These are phyloP conservation scores for Cordyceps militaris DNA, from an alignment of 2,329 filamentous ascomycete genomes.

Conservation along the genomic window DNA sequence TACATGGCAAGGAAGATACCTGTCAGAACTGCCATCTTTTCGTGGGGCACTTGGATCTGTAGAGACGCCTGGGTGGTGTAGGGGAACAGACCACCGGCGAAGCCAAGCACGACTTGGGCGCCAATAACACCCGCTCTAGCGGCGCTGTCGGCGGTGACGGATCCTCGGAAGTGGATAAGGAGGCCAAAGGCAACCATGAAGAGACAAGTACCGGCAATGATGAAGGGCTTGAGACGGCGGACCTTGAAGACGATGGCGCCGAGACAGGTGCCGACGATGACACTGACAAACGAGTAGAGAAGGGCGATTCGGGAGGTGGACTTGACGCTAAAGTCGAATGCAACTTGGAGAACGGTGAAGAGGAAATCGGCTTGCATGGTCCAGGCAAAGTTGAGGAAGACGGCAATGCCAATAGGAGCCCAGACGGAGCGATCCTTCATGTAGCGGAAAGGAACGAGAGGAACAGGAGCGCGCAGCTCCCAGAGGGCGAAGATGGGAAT, in stretches of 20 bases:
- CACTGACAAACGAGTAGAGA: constrained; percentile 51
- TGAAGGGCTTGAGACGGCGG: constrained; percentile 56
- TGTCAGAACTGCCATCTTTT: constrained; percentile 56
- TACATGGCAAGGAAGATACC: constrained; percentile 57
- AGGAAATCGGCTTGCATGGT: constrained; percentile 58
- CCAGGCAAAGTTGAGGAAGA: constrained; percentile 52
- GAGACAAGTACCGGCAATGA: constrained; percentile 50
- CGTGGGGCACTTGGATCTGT: constrained; percentile 36
- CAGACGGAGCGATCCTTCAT: constrained; percentile 59
- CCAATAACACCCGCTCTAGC: constrained; percentile 52
- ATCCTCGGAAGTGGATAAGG: constrained; percentile 56
- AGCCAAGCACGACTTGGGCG: constrained; percentile 54
- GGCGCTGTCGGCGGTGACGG: constrained; percentile 28
- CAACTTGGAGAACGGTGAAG: constrained; percentile 54
- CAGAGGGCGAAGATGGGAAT: constrained; percentile 45
- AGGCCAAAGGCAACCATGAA: constrained; percentile 61
- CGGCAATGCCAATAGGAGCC: constrained; percentile 53
- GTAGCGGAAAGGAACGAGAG: constrained; percentile 54
- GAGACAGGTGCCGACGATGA: constrained; percentile 49
- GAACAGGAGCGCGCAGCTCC: constrained; percentile 39
- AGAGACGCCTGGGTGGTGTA: constrained; percentile 41
- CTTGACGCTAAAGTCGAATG: constrained; percentile 51
- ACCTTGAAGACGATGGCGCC: constrained; percentile 51
- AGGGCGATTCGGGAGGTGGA: constrained; percentile 52
- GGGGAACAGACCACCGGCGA: constrained; percentile 57